Conservation (phyloP, 345 rosid species). For the Lepidium didymum region DNA sequence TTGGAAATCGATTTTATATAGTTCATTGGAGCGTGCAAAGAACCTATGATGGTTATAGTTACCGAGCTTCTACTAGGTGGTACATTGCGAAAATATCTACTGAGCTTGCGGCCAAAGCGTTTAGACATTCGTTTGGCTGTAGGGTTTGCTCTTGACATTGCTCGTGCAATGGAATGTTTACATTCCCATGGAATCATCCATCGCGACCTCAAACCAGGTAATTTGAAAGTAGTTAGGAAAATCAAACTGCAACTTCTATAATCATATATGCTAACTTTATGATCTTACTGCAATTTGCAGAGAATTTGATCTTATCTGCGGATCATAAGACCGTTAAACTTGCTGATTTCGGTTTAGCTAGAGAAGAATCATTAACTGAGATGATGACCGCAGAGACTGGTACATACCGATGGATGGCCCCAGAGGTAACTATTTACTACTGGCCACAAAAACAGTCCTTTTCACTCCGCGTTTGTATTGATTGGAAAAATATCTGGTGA, state of each 20-base stretch:
- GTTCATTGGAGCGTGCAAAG: slow-evolving; percentile 98
- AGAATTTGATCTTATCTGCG: slow-evolving; percentile 82
- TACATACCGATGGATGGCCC: slow-evolving; percentile 99
- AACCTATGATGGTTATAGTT: slow-evolving; percentile 92
- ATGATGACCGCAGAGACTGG: slow-evolving; percentile 99
- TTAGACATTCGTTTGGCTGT: slow-evolving; percentile 65
- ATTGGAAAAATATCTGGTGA: background rate
- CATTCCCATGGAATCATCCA: slow-evolving; percentile 96
- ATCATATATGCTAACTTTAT: background rate
- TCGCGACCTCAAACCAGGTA: slow-evolving; percentile 98
- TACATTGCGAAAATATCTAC: slow-evolving; percentile 76
- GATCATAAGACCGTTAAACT: slow-evolving; percentile 87
- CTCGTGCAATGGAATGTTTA: slow-evolving; percentile 98
- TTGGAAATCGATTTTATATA: slow-evolving; percentile 24
- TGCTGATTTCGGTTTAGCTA: slow-evolving; percentile 96
- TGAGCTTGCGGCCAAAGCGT: slow-evolving; percentile 58
- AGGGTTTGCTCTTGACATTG: slow-evolving; percentile 89
- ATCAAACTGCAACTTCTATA: background rate
- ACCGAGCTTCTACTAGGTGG: slow-evolving; percentile 88
- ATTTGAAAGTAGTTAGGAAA: background rate
- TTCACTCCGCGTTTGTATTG: background rate
- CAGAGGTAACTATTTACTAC: slow-evolving; percentile 52
- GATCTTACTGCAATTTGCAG: slow-evolving; percentile 36
- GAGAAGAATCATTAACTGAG: slow-evolving; percentile 96
- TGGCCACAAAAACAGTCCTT: background rate